Conservation (phyloP, 2,329 filamentous ascomycete species). For the Aureobasidium leucospermi region DNA sequence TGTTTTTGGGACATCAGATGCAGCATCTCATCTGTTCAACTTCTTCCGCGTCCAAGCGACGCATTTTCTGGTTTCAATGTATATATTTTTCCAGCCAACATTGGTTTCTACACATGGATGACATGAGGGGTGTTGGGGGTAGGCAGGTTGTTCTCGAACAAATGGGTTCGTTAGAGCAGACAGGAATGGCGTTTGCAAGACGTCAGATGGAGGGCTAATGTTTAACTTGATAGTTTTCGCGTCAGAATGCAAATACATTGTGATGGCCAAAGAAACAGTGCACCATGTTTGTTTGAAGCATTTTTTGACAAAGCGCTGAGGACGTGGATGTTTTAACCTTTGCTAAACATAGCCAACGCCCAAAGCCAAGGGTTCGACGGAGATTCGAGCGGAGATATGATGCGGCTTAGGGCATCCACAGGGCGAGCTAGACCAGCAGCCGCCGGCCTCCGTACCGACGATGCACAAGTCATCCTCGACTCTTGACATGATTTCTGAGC, state of each 20-base stretch:
- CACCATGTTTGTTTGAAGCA: not conserved
- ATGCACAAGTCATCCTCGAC: not conserved
- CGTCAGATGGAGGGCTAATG: not conserved
- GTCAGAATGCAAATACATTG: not conserved
- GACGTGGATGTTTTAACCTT: not conserved
- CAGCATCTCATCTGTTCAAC: not conserved
- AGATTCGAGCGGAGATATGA: conserved; percentile 3
- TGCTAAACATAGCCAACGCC: not conserved
- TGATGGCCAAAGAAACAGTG: not conserved
- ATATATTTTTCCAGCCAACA: not conserved
- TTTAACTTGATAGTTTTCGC: not conserved
- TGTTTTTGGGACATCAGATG: not conserved
- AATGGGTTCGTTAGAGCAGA: not conserved
- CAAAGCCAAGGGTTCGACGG: not conserved
- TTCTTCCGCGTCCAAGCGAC: not conserved
- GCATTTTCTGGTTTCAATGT: not conserved
- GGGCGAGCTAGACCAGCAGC: not conserved
- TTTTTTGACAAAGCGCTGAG: not conserved
- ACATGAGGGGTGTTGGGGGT: not conserved
- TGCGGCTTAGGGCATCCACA: not conserved
- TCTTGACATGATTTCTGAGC: not conserved
- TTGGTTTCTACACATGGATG: not conserved
- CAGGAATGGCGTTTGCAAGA: not conserved
- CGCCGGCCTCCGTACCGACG: not conserved
- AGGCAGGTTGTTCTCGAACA: not conserved